These are phyloP conservation scores for Solanum chacoense DNA, from an alignment of 305 asterid species.

Conservation along the genomic window DNA sequence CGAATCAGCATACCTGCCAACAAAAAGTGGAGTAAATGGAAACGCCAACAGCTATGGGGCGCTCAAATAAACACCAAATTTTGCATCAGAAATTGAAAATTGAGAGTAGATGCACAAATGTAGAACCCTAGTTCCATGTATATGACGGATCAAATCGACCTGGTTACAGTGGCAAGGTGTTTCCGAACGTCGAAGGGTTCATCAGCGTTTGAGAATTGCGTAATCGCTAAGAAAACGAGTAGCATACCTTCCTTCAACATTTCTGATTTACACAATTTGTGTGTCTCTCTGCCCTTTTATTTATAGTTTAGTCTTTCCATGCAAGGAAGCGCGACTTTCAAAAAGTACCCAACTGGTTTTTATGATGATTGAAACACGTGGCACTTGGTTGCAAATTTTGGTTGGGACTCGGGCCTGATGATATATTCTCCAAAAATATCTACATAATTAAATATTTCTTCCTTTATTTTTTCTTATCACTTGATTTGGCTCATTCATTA, in stretches of 20 bases:
- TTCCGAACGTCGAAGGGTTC: conserved; percentile 55
- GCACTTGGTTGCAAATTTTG: background rate
- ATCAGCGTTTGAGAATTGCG: conserved; percentile 18
- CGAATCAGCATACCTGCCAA: conserved; percentile 47
- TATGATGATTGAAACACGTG: background rate
- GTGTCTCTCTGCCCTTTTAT: background rate
- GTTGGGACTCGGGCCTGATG: background rate
- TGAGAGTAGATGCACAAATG: background rate
- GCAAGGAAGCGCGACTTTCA: background rate
- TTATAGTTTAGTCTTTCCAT: background rate
- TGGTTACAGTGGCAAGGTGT: conserved; percentile 61
- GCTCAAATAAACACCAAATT: background rate
- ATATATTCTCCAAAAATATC: background rate
- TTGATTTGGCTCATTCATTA: too few relatives aligned
- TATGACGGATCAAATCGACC: conserved; percentile 21
- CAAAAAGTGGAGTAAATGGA: background rate
- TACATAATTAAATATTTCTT: background rate
- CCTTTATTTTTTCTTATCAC: too few relatives aligned
- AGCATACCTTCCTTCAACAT: background rate
- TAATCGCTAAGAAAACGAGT: background rate
- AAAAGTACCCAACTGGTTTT: background rate
- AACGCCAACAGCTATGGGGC: background rate
- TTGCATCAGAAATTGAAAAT: background rate
- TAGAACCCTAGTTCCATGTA: background rate
- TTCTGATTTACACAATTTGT: background rate